These are phyloP conservation scores for Perkinsus olseni DNA, from an alignment of 169 alveolate genomes.

Conservation along the genomic window DNA sequence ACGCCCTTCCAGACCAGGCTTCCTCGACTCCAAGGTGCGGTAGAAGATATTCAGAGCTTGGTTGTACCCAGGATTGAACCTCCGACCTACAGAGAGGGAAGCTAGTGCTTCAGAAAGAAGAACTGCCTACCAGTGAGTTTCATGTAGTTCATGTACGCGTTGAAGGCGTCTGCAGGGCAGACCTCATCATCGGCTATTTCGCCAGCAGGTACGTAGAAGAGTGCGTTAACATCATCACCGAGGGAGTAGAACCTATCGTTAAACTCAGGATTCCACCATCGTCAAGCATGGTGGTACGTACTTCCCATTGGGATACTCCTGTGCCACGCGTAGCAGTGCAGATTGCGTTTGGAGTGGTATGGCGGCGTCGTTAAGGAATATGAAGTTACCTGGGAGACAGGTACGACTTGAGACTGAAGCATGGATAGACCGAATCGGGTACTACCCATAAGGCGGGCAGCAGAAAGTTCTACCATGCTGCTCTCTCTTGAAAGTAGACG, in stretches of 20 bases:
- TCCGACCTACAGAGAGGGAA: neutral
- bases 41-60: constrained; percentile 6
- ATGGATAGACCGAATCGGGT: neutral
- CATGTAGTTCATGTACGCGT: constrained; percentile 16
- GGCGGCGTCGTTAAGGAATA: constrained; percentile 20
- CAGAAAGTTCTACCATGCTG: constrained; percentile 3
- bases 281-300: neutral
- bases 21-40: constrained; percentile 20
- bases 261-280: neutral
- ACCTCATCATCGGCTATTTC: constrained; percentile 1
- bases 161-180: neutral
- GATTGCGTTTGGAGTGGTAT: constrained; percentile 20
- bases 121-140: constrained; percentile 6
- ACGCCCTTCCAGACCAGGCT: constrained; percentile 12
- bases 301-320: neutral
- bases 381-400: constrained; percentile 4
- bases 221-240: constrained; percentile 35
- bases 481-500: constrained; percentile 8
- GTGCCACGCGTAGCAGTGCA: neutral
- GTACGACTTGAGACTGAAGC: neutral
- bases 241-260: constrained; percentile 10
- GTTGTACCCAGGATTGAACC: constrained; percentile 31
- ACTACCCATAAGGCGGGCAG: constrained; percentile 28
- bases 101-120: neutral
- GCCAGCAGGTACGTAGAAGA: constrained; percentile 26